Conservation (phyloP, 371 early-diverging fungal genomes). For the Scutellospora calospora region DNA sequence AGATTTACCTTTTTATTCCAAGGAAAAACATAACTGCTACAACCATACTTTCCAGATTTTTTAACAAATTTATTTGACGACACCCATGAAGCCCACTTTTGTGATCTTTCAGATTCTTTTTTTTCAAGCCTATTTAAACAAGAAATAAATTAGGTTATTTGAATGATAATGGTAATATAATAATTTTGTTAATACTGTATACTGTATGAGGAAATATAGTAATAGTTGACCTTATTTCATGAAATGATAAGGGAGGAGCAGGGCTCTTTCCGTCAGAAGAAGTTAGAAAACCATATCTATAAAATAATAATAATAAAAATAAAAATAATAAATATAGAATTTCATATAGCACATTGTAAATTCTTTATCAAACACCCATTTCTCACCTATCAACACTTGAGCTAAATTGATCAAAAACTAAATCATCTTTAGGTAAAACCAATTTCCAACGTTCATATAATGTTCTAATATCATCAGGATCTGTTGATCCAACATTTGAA, state of each 20-base stretch:
- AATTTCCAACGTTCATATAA: no score
- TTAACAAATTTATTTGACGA: background rate
- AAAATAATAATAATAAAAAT: background rate
- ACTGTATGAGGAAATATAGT: no score
- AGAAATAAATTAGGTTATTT: background rate
- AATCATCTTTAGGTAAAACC: no score
- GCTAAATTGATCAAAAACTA: no score
- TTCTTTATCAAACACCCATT: no score
- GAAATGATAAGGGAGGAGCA: background rate
- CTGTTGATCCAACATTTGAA: no score
- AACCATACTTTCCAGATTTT: constrained; percentile 23
- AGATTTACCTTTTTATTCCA: constrained; percentile 24
- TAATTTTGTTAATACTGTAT: no score
- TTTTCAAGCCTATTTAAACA: background rate
- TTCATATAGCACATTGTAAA: no score
- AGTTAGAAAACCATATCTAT: background rate
- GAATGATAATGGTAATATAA: background rate
- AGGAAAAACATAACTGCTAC: constrained; percentile 5
- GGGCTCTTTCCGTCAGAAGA: background rate
- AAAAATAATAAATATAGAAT: background rate
- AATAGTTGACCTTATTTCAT: background rate
- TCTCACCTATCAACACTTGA: no score
- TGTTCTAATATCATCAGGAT: no score
- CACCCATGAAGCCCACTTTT: constrained; percentile 24
- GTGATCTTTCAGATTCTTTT: constrained; percentile 11